Percentiles rank a stretch among this genome's conserved stretches.
Evolutionary conservation across 805 yeast species (phyloP).

Genomic region (Cyberlindnera euphorbiae): DNA sequence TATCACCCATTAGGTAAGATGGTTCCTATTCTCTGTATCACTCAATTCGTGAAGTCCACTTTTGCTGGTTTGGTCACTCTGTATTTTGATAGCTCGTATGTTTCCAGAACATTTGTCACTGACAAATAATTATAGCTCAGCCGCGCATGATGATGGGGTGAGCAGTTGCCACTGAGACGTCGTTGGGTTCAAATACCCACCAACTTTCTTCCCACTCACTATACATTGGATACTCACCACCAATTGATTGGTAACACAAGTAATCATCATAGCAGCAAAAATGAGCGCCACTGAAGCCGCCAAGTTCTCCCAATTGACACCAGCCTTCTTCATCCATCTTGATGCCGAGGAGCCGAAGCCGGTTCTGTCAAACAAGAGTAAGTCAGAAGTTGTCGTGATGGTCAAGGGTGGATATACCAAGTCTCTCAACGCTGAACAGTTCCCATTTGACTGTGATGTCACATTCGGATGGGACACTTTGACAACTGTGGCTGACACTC

Average conservation of each 20-base stretch:
- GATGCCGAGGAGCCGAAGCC: conserved; percentile 30
- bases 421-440: conserved; percentile 31
- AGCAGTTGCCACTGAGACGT: too few species aligned
- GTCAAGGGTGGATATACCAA: conserved; percentile 33
- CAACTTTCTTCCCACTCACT: background rate
- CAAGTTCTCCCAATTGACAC: conserved; percentile 25
- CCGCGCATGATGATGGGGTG: too few species aligned
- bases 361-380: conserved; percentile 25
- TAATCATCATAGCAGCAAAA: background rate
- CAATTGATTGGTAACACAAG: background rate
- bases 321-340: conserved; percentile 34
- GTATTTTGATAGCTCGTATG: too few species aligned
- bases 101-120: too few species aligned
- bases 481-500: conserved; percentile 27
- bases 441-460: conserved; percentile 36
- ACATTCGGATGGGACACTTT: conserved; percentile 46
- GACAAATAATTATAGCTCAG: too few species aligned
- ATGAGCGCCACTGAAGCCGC: conserved; percentile 8
- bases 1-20: too few species aligned
- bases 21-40: too few species aligned
- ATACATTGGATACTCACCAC: background rate
- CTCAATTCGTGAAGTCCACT: too few species aligned
- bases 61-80: too few species aligned
- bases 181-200: too few species aligned
- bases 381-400: conserved; percentile 27